A percentile compares a stretch with the other conserved stretches of the same genome.
Evolutionary conservation across 495 filamentous ascomycete genomes (phyloP).

Genomic region (Pseudotulostoma volvatum): DNA sequence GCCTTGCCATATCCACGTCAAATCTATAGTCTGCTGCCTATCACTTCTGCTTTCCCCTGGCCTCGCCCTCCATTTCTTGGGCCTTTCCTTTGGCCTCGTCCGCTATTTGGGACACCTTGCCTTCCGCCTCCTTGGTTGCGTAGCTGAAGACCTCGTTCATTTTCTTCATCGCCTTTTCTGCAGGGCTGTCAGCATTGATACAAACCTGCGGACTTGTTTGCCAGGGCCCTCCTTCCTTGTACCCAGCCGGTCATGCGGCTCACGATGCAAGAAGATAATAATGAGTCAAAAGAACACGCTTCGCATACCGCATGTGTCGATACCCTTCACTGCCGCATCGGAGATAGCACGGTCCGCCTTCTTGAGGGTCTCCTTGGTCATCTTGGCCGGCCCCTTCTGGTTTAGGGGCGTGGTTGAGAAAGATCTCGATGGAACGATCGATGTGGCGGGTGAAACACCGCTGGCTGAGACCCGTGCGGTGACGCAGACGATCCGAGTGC

Average conservation of each 20-base stretch:
- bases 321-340: conserved; percentile 41
- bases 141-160: conserved; percentile 25
- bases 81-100: conserved; percentile 31
- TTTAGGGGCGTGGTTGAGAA: conserved; percentile 2
- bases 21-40: conserved; percentile 19
- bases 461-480: not conserved
- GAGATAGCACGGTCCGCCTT: conserved; percentile 37
- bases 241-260: not conserved
- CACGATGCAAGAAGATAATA: not conserved
- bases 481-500: too few species aligned
- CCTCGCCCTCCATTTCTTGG: conserved; percentile 22
- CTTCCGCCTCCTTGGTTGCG: conserved; percentile 18
- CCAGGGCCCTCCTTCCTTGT: too few species aligned
- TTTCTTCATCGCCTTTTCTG: conserved; percentile 31
- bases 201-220: too few species aligned
- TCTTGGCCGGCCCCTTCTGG: conserved; percentile 26
- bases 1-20: too few species aligned
- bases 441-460: not conserved
- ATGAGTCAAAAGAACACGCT: not conserved
- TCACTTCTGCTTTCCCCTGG: conserved; percentile 26
- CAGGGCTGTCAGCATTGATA: not conserved
- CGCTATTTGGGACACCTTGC: conserved; percentile 18
- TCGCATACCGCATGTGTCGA: conserved; percentile 40
- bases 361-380: conserved; percentile 40
- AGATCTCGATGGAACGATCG: not conserved